Conservation (phyloP, 2,329 filamentous ascomycete genomes). For the Colletotrichum ledebouriae region DNA sequence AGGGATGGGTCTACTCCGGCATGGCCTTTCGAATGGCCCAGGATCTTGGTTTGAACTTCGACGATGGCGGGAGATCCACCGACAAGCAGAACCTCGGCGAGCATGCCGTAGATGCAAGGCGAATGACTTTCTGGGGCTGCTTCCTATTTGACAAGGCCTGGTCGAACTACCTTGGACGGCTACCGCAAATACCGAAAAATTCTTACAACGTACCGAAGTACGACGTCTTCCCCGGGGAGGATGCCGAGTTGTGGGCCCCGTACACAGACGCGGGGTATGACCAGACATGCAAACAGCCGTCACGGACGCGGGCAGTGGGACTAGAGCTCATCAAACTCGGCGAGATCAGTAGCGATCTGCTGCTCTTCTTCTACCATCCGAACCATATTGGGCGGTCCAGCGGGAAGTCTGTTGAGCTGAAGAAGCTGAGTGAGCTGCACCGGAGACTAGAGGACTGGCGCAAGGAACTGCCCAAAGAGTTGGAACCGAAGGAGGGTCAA, state of each 20-base stretch:
- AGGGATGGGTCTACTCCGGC: slow-evolving; percentile 97
- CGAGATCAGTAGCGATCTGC: slow-evolving; percentile 92
- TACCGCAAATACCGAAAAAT: slow-evolving; percentile 85
- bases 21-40: slow-evolving; percentile 99
- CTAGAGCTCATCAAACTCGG: slow-evolving; percentile 86
- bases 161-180: slow-evolving; percentile 94
- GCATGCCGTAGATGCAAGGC: slow-evolving; percentile 87
- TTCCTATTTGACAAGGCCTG: slow-evolving; percentile 99
- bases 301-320: slow-evolving; percentile 84
- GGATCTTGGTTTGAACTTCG: slow-evolving; percentile 91
- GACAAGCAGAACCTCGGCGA: slow-evolving; percentile 75
- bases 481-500: slow-evolving; percentile 91
- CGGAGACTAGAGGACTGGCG: slow-evolving; percentile 92
- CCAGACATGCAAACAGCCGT: slow-evolving; percentile 80
- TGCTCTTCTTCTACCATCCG: slow-evolving; percentile 93
- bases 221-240: slow-evolving; percentile 91
- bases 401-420: slow-evolving; percentile 86
- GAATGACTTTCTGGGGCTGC: slow-evolving; percentile 97
- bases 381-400: slow-evolving; percentile 72
- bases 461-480: slow-evolving; percentile 83
- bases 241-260: slow-evolving; percentile 86
- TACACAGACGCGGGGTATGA: slow-evolving; percentile 88
- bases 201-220: slow-evolving; percentile 89
- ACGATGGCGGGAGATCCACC: slow-evolving; percentile 75
- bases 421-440: slow-evolving; percentile 92